Percentiles rank a stretch among this genome's conserved stretches.
phyloP scores from a whole-genome alignment of 2,329 filamentous ascomycete species.

The Alternaria sp. region DNA sequence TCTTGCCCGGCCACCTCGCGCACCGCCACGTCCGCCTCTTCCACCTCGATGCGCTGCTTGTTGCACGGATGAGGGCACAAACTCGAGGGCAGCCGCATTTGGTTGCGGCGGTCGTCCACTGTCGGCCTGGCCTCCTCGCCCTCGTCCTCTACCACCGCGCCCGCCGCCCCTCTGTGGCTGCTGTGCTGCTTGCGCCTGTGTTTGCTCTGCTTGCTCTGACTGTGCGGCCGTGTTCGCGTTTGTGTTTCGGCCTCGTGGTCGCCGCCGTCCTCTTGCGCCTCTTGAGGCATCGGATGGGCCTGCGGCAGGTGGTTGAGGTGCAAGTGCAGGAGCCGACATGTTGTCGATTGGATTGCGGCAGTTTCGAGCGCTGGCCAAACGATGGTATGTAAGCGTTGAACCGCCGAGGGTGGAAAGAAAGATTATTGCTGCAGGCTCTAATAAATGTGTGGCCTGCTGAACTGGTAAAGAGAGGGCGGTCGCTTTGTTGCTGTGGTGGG shows the following conservation, averaged over 20 bases:
- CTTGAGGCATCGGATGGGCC: slow-evolving; percentile 19
- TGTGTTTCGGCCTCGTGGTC: slow-evolving; percentile 31
- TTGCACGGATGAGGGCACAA: slow-evolving; percentile 11
- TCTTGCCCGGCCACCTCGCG: slow-evolving; percentile 24
- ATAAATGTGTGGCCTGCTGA: slow-evolving; percentile 39
- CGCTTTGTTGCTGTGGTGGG: background rate
- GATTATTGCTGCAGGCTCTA: slow-evolving; percentile 27
- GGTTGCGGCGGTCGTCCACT: slow-evolving; percentile 3
- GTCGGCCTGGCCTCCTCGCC: slow-evolving; percentile 22
- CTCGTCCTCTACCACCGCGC: slow-evolving; percentile 25
- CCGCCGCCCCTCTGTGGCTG: slow-evolving; percentile 27
- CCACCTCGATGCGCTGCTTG: slow-evolving; percentile 15
- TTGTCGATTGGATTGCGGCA: slow-evolving; percentile 4
- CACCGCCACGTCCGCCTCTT: slow-evolving; percentile 19
- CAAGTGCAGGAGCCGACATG: slow-evolving; percentile 29
- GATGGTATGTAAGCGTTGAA: slow-evolving; percentile 1
- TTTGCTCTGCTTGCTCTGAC: slow-evolving; percentile 25
- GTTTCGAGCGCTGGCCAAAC: background rate
- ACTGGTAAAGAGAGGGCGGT: slow-evolving; percentile 23
- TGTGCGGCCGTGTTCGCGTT: slow-evolving; percentile 10
- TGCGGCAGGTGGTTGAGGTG: slow-evolving; percentile 16
- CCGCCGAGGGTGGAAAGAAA: background rate
- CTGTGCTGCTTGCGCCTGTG: slow-evolving; percentile 22
- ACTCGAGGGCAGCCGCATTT: slow-evolving; percentile 1
- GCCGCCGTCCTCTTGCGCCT: slow-evolving; percentile 25